Conservation (phyloP, 2,329 filamentous ascomycete species). For the Aureobasidium mangrovei region DNA sequence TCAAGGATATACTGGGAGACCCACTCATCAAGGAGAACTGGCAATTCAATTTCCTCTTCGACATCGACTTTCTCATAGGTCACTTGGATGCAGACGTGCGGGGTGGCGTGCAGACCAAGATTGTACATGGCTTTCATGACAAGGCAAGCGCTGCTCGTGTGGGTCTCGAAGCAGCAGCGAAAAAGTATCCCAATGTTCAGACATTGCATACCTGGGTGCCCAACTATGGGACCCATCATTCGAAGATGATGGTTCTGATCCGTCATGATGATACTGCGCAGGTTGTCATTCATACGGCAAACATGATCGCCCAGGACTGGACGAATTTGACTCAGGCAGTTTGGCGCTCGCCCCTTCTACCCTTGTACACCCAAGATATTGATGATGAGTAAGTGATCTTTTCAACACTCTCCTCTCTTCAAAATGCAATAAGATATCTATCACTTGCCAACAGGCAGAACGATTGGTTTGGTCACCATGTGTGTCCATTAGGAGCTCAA, state of each 20-base stretch:
- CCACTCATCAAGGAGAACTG: slow-evolving; percentile 64
- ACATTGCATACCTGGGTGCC: slow-evolving; percentile 70
- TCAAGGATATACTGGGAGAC: slow-evolving; percentile 63
- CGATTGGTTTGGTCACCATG: too few relatives aligned
- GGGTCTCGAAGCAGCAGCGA: slow-evolving; percentile 52
- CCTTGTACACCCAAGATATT: slow-evolving; percentile 43
- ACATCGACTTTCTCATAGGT: slow-evolving; percentile 53
- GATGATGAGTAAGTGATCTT: too few relatives aligned
- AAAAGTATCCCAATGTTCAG: slow-evolving; percentile 56
- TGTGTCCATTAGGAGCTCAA: too few relatives aligned
- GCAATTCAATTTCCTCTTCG: slow-evolving; percentile 61
- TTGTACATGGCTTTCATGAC: slow-evolving; percentile 60
- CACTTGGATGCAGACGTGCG: slow-evolving; percentile 51
- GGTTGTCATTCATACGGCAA: slow-evolving; percentile 79
- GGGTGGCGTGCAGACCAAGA: slow-evolving; percentile 44
- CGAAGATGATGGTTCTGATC: slow-evolving; percentile 81
- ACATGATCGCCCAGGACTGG: slow-evolving; percentile 87
- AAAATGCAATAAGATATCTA: too few relatives aligned
- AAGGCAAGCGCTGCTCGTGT: slow-evolving; percentile 53
- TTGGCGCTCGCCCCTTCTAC: slow-evolving; percentile 67
- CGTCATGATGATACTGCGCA: slow-evolving; percentile 68
- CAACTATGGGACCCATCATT: slow-evolving; percentile 78
- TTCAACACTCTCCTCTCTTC: too few relatives aligned
- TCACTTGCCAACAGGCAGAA: too few relatives aligned
- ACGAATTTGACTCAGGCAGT: slow-evolving; percentile 76